Evolutionary conservation across 768 basidiomycete species (phyloP).

Genomic region (Ramaria rubella): DNA sequence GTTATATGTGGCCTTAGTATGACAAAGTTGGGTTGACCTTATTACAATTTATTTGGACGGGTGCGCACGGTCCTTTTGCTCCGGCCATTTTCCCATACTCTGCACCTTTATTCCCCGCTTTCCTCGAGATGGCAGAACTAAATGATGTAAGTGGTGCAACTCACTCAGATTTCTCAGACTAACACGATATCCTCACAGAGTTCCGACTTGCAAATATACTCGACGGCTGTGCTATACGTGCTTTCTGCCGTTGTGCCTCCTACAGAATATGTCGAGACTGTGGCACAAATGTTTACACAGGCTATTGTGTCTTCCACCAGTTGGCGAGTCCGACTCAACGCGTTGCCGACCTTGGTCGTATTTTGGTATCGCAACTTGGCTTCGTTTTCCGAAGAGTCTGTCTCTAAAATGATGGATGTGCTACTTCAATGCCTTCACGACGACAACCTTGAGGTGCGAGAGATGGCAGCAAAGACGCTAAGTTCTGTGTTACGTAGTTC

Average conservation of each 20-base stretch:
- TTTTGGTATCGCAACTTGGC: conserved; percentile 89
- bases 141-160: conserved; percentile 57
- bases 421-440: conserved; percentile 79
- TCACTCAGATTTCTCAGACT: conserved; percentile 2
- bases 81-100: conserved; percentile 72
- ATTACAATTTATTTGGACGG: conserved; percentile 73
- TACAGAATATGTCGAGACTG: conserved; percentile 51
- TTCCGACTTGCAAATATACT: conserved; percentile 74
- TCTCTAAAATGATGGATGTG: conserved; percentile 73
- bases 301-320: conserved; percentile 78
- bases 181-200: conserved; percentile 22
- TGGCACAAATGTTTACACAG: conserved; percentile 54
- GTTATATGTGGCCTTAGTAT: conserved; percentile 40
- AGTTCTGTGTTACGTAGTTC: conserved; percentile 86
- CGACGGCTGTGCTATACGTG: conserved; percentile 73
- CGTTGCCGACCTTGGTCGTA: conserved; percentile 79
- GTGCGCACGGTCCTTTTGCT: conserved; percentile 69
- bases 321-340: conserved; percentile 89
- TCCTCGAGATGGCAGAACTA: conserved; percentile 84
- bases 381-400: conserved; percentile 59
- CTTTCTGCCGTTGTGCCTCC: conserved; percentile 78
- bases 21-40: conserved; percentile 85
- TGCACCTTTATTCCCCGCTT: conserved; percentile 53
- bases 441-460: conserved; percentile 88
- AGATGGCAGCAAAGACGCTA: conserved; percentile 81